These are phyloP conservation scores for Hygrocybe punicea DNA, from an alignment of 768 basidiomycete genomes.

Conservation along the genomic window DNA sequence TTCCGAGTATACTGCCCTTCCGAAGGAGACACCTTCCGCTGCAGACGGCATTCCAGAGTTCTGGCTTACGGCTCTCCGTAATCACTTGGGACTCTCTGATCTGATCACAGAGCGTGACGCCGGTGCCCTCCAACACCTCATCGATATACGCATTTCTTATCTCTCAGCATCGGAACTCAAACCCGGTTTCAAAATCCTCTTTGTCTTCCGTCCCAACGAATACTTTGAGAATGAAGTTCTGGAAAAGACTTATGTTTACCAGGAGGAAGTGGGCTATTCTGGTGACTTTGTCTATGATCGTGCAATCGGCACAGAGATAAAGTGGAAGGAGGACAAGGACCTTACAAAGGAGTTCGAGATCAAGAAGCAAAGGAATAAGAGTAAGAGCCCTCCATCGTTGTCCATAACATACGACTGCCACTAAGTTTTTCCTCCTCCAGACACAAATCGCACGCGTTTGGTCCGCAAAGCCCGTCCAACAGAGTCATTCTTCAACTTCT, in stretches of 20 bases:
- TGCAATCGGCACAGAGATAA: conserved; percentile 88
- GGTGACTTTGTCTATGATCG: conserved; percentile 97
- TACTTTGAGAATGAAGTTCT: conserved; percentile 83
- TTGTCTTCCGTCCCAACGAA: conserved; percentile 77
- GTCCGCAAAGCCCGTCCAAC: conserved; percentile 84
- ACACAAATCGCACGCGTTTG: conserved; percentile 79
- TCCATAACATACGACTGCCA: too few relatives aligned
- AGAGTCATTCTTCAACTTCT: conserved; percentile 99
- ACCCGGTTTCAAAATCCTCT: conserved; percentile 89
- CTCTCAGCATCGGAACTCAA: conserved; percentile 55
- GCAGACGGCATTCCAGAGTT: conserved; percentile 80
- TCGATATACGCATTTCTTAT: conserved; percentile 79
- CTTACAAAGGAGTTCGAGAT: conserved; percentile 97
- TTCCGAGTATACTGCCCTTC: conserved; percentile 60
- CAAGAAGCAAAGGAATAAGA: conserved; percentile 99
- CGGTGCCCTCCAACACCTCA: conserved; percentile 76
- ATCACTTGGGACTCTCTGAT: conserved; percentile 81
- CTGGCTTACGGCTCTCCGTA: conserved; percentile 95
- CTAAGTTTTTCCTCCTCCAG: conserved; percentile 40
- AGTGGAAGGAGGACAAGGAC: conserved; percentile 98
- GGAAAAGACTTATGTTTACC: conserved; percentile 93
- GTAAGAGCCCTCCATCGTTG: conserved; percentile 47
- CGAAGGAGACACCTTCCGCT: conserved; percentile 44
- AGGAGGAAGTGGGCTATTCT: conserved; percentile 87
- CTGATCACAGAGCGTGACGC: conserved; percentile 93